Percentiles rank a stretch among this genome's conserved stretches.
phyloP scores from a whole-genome alignment of 176 grass and related monocot species.

The Paspalum vaginatum region DNA sequence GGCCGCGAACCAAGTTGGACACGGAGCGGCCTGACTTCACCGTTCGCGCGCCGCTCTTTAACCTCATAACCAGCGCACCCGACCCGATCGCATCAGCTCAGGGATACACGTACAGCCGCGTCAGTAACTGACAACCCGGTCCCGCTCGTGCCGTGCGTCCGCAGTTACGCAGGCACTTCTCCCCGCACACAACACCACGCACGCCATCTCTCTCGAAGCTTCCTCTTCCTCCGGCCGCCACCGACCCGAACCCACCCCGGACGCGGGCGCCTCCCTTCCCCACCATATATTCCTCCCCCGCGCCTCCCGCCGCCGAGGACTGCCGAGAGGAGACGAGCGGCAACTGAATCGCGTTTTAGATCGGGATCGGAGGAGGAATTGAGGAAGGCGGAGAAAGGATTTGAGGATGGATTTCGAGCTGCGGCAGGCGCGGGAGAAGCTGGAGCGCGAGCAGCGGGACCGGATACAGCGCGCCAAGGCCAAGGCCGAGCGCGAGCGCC shows the following conservation, averaged over 20 bases:
- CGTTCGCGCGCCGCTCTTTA: no score
- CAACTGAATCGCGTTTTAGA: background rate
- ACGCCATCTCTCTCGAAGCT: conserved; percentile 42
- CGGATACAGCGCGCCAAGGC: conserved; percentile 78
- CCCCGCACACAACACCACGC: background rate
- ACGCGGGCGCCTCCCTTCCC: background rate
- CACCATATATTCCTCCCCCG: background rate
- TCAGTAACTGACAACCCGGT: conserved; percentile 1
- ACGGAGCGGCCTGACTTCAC: no score
- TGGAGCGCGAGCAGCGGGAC: conserved; percentile 83
- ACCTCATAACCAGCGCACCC: no score
- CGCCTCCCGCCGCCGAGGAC: background rate
- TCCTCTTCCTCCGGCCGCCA: conserved; percentile 35
- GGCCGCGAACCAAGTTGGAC: no score
- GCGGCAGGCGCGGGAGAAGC: conserved; percentile 70
- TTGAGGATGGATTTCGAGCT: conserved; percentile 85
- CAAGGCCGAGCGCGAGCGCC: conserved; percentile 69
- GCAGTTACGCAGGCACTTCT: conserved; percentile 6
- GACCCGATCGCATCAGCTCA: no score
- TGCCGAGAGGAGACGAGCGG: background rate
- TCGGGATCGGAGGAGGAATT: conserved; percentile 5
- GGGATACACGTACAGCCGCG: background rate
- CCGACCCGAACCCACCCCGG: conserved; percentile 18
- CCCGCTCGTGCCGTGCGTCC: conserved; percentile 29
- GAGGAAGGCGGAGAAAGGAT: background rate